Evolutionary conservation across 139 green algal species (phyloP).

Genomic region (Yamagishiella unicocca): DNA sequence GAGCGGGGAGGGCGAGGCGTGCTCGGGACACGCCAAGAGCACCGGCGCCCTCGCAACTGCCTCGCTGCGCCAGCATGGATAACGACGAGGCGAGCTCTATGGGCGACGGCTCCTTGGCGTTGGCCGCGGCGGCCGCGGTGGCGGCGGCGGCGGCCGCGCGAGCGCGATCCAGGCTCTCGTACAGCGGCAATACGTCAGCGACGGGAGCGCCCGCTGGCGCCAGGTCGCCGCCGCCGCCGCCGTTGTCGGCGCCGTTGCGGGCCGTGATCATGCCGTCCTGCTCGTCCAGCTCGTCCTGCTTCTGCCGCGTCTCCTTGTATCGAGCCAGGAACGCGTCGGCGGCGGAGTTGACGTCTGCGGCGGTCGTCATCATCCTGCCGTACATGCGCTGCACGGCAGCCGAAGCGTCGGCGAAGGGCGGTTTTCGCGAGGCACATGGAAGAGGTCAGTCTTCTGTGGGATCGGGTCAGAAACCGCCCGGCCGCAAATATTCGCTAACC

Average conservation of each 20-base stretch:
- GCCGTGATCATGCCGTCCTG: neutral
- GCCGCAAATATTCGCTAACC: neutral
- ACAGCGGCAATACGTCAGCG: neutral
- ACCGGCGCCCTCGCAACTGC: neutral
- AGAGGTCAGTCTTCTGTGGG: no score
- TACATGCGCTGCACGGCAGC: slow-evolving; percentile 52
- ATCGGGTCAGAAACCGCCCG: no score
- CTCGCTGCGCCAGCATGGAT: neutral
- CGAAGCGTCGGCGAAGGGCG: neutral
- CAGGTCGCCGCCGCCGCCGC: neutral
- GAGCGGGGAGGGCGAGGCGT: neutral
- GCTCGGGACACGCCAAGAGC: neutral
- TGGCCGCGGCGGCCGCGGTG: neutral
- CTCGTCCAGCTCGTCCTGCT: slow-evolving; percentile 3
- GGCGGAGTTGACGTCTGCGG: slow-evolving; percentile 51
- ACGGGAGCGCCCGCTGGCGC: neutral
- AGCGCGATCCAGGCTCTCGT: neutral
- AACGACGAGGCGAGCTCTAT: neutral
- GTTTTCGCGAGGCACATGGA: neutral
- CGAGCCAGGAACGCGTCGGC: slow-evolving; percentile 47
- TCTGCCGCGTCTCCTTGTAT: slow-evolving; percentile 37
- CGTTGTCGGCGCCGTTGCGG: neutral
- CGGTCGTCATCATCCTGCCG: slow-evolving; percentile 59
- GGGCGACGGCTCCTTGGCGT: neutral
- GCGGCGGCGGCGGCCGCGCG: slow-evolving; percentile 10